Evolutionary conservation across 164 flowering plant species (phyloP), one percentile per base, ranked within the genome.

Genomic region (Vitis cinerea): DNA sequence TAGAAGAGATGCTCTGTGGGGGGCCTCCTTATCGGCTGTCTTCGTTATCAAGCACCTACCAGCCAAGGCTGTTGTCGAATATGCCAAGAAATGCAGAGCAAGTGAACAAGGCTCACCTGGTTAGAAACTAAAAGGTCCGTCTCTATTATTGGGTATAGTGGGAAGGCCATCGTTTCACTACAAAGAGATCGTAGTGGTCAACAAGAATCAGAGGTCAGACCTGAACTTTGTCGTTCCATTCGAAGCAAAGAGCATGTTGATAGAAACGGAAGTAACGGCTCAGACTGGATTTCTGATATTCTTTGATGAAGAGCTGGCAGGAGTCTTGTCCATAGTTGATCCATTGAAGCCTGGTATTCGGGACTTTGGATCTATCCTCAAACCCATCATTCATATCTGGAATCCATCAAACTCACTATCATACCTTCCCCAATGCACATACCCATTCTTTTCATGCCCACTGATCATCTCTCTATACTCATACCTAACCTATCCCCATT

Each of bases 41-140:
- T 19, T 19, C 1, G 23, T 19, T 19, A 19, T 1, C 23, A 1
- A 92, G 73, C 97, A 94, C 71, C 97, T 97, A 13, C 71, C 92
- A 65, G 98, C 90, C 19, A 92, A 92, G 79, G 94, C 98, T 55
- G 80, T 89, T 59, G 87, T 92, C 7, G 97, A 90, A 76, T 84
- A 88, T 71, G 92, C 97, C 57, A 86, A 85, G 77, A 88, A 79
- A 55, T 81, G 85, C 63, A 74, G 75, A 68, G 87, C 71, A 57
- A 86, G 80, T 14, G 82, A 79, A 53, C 84, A 80, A 75, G 63
- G 48, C 77, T 54, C 23, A 58, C 70, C 29, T 83, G 82, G 88
- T 84, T 85, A 58, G 90, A 84, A 76, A 85, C 88, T 3, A 64
- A 30, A 10, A 84, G 83, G 15, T 92, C 91, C 71, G 71, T 74